Conservation (phyloP, 2,329 filamentous ascomycete genomes). For the Dactylellina haptotyla region DNA sequence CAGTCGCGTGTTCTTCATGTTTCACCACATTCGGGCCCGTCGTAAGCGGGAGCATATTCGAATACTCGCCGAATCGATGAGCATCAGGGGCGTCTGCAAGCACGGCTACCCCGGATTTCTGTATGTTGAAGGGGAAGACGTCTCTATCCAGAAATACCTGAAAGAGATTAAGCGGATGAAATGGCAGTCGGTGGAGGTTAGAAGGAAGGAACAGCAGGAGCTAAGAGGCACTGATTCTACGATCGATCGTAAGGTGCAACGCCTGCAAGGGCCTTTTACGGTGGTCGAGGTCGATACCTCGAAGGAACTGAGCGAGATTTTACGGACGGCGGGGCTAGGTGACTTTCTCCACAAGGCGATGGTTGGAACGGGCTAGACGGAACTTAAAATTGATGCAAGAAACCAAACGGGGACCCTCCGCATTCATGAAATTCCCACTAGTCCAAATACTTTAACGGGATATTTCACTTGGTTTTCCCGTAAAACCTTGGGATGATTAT, state of each 20-base stretch:
- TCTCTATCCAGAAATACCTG: slow-evolving; percentile 21
- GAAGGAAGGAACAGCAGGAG: slow-evolving; percentile 22
- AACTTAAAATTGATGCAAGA: too few species aligned
- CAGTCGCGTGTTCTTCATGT: slow-evolving; percentile 42
- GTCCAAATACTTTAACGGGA: too few species aligned
- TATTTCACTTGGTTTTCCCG: too few species aligned
- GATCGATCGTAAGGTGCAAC: neutral
- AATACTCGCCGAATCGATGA: slow-evolving; percentile 30
- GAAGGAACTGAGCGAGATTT: slow-evolving; percentile 39
- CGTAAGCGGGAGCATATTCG: slow-evolving; percentile 33
- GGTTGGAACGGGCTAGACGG: neutral
- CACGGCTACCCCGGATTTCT: slow-evolving; percentile 47
- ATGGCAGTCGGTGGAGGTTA: slow-evolving; percentile 50
- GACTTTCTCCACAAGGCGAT: slow-evolving; percentile 50
- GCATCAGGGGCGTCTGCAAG: slow-evolving; percentile 46
- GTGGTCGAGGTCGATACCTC: slow-evolving; percentile 43
- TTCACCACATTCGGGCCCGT: slow-evolving; percentile 43
- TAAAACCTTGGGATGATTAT: too few species aligned
- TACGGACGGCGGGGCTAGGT: slow-evolving; percentile 30
- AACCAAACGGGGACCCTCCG: too few species aligned
- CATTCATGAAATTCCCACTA: too few species aligned
- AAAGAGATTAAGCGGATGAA: slow-evolving; percentile 51
- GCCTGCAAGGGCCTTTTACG: slow-evolving; percentile 27
- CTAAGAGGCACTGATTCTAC: neutral
- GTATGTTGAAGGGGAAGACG: slow-evolving; percentile 43